phyloP scores from a whole-genome alignment of 2,329 filamentous ascomycete species.

The Cladophialophora immunda region DNA sequence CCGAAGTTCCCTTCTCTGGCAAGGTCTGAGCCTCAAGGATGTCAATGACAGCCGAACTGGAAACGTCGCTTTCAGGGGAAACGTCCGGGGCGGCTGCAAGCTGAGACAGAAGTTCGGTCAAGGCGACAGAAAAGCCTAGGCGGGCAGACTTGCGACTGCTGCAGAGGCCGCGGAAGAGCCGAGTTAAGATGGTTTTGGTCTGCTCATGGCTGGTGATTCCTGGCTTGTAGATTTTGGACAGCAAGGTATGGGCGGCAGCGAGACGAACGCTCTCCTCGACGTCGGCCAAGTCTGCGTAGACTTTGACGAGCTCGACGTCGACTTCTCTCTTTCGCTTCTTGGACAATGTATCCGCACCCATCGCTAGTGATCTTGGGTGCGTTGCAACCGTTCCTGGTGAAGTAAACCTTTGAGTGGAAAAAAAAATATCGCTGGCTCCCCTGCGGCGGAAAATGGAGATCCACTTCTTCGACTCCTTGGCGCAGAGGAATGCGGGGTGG shows the following conservation, averaged over 20 bases:
- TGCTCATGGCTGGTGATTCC: slow-evolving; percentile 51
- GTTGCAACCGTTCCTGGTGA: not conserved
- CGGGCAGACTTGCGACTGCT: slow-evolving; percentile 89
- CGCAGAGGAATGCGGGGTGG: slow-evolving; percentile 2
- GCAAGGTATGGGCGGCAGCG: slow-evolving; percentile 54
- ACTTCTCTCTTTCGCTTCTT: slow-evolving; percentile 44
- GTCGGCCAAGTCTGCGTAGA: slow-evolving; percentile 59
- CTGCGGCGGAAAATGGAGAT: not conserved
- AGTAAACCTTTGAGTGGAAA: not conserved
- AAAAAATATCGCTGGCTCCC: not conserved
- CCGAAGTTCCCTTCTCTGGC: slow-evolving; percentile 60
- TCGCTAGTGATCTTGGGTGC: not conserved
- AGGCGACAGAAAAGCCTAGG: slow-evolving; percentile 85
- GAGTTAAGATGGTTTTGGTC: slow-evolving; percentile 57
- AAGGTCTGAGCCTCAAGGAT: slow-evolving; percentile 63
- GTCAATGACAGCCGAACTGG: slow-evolving; percentile 53
- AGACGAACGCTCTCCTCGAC: slow-evolving; percentile 57
- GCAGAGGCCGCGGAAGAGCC: slow-evolving; percentile 85
- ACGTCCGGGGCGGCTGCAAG: slow-evolving; percentile 61
- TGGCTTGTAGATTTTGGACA: slow-evolving; percentile 55
- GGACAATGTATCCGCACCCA: slow-evolving; percentile 18
- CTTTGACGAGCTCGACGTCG: slow-evolving; percentile 57
- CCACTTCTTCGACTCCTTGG: not conserved
- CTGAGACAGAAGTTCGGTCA: slow-evolving; percentile 81
- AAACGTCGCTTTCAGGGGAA: slow-evolving; percentile 48